Evolutionary conservation across 106 monocot genomes (phyloP).

Genomic region (Phalaenopsis aphrodite): DNA sequence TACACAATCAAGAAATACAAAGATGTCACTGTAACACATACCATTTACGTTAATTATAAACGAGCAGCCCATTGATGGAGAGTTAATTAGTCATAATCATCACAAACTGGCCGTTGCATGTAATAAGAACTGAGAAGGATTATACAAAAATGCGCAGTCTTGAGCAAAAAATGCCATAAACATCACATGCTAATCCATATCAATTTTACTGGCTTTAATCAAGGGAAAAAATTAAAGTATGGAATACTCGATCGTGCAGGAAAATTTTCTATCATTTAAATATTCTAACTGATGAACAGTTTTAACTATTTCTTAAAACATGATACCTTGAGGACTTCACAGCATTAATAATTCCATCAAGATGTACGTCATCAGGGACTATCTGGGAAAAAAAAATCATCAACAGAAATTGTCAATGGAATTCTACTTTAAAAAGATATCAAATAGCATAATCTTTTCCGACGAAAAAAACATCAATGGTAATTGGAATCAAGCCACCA

Average conservation of each 20-base stretch:
- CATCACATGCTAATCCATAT: not conserved
- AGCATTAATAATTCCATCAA: constrained; percentile 6
- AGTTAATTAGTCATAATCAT: not conserved
- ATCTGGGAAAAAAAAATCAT: not conserved
- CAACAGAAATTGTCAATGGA: not conserved
- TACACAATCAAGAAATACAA: not conserved
- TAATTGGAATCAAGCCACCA: not conserved
- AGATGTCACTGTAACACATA: not conserved
- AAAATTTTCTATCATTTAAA: not conserved
- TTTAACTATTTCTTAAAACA: not conserved
- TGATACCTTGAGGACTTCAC: constrained; percentile 4
- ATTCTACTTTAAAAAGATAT: not conserved
- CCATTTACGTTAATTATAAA: not conserved
- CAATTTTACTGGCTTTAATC: not conserved
- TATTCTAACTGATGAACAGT: not conserved
- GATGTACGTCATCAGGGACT: constrained; percentile 7
- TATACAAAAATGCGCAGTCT: not conserved
- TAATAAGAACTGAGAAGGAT: not conserved
- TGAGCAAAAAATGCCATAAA: not conserved
- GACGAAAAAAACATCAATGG: not conserved
- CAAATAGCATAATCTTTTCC: not conserved
- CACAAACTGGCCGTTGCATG: not conserved
- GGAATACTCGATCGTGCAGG: not conserved
- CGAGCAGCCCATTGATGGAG: not conserved
- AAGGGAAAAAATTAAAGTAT: not conserved